Conservation (phyloP, 2,329 filamentous ascomycete species). For the Fusarium agapanthi region DNA sequence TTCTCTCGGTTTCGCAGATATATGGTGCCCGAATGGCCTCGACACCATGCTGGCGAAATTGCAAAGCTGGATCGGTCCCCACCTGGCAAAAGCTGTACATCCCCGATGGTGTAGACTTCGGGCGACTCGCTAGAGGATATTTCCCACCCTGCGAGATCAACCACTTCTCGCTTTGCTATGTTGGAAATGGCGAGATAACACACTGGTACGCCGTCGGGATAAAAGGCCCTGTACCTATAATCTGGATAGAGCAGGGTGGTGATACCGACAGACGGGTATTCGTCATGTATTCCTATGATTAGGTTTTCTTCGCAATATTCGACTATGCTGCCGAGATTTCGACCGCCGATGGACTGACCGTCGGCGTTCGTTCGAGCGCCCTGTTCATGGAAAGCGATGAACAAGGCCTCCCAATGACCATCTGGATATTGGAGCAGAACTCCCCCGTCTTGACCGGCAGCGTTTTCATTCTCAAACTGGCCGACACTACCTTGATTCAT, state of each 20-base stretch:
- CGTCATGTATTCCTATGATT: too few species aligned
- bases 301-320: background rate
- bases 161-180: background rate
- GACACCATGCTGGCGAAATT: background rate
- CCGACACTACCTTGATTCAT: background rate
- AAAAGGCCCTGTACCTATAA: too few species aligned
- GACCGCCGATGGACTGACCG: background rate
- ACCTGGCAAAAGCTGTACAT: background rate
- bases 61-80: background rate
- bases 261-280: background rate
- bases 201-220: too few species aligned
- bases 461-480: background rate
- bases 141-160: background rate
- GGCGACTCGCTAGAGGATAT: background rate
- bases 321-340: background rate
- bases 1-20: background rate
- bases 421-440: background rate
- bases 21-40: background rate
- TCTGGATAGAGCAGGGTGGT: background rate
- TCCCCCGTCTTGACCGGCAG: background rate
- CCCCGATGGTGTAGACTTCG: background rate
- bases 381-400: background rate
- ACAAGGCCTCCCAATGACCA: background rate
- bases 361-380: background rate
- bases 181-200: background rate